Percentiles rank a stretch among this genome's conserved stretches.
These are phyloP conservation scores for Lasiodiplodia sp. DNA, from an alignment of 2,329 filamentous ascomycete genomes.

Conservation along the genomic window DNA sequence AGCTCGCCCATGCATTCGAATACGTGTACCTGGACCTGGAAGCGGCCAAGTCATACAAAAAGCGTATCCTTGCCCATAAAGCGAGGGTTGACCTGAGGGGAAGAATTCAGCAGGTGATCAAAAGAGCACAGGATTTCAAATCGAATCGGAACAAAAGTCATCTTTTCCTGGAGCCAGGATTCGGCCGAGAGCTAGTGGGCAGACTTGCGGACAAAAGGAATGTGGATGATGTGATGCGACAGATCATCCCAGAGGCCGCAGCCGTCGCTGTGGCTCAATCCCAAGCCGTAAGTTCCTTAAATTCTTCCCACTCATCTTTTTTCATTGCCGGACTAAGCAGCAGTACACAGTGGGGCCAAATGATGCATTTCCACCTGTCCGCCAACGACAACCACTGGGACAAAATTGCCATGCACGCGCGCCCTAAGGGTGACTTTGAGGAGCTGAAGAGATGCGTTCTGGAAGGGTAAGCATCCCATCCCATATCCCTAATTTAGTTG, in stretches of 20 bases:
- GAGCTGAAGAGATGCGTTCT: conserved; percentile 30
- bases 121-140: not conserved
- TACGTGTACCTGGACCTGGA: conserved; percentile 42
- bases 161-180: conserved; percentile 14
- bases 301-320: not conserved
- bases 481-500: not conserved
- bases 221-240: conserved; percentile 29
- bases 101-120: conserved; percentile 22
- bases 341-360: conserved; percentile 28
- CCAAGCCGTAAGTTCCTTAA: conserved; percentile 25
- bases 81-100: conserved; percentile 10
- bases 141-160: conserved; percentile 10
- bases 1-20: conserved; percentile 39
- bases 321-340: not conserved
- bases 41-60: conserved; percentile 36
- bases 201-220: conserved; percentile 30
- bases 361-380: conserved; percentile 32
- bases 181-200: conserved; percentile 20
- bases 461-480: conserved; percentile 15
- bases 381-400: conserved; percentile 31
- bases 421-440: conserved; percentile 19
- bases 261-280: conserved; percentile 27
- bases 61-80: conserved; percentile 23
- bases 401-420: conserved; percentile 27
- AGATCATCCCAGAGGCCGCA: conserved; percentile 24